These are phyloP conservation scores for Uromyces viciae-fabae DNA, from an alignment of 1,284 basidiomycete genomes.

Conservation along the genomic window DNA sequence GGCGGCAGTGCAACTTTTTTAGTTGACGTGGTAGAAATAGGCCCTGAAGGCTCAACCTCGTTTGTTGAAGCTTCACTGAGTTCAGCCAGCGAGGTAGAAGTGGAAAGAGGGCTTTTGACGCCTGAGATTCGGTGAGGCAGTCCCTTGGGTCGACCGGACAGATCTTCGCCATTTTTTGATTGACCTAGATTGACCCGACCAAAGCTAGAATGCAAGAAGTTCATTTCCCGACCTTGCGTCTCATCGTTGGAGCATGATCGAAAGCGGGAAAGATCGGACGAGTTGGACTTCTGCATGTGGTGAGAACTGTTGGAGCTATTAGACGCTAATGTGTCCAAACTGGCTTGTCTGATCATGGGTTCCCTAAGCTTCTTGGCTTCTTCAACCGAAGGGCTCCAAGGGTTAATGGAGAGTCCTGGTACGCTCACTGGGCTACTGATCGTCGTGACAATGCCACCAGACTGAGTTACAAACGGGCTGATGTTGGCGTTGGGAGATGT, in stretches of 20 bases:
- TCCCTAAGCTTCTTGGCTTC: slow-evolving; percentile 40
- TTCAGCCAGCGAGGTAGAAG: slow-evolving; percentile 33
- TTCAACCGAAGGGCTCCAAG: slow-evolving; percentile 44
- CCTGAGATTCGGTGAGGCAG: slow-evolving; percentile 13
- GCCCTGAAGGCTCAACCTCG: neutral
- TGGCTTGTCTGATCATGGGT: slow-evolving; percentile 36
- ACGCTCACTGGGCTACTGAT: slow-evolving; percentile 33
- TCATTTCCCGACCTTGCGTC: neutral
- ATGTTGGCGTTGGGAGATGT: neutral
- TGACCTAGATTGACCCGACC: slow-evolving; percentile 16
- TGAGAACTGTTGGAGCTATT: slow-evolving; percentile 4
- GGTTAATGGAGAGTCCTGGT: slow-evolving; percentile 23
- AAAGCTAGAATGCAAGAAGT: slow-evolving; percentile 19
- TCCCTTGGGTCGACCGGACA: neutral
- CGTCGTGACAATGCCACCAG: slow-evolving; percentile 5
- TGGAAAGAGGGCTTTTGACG: slow-evolving; percentile 39
- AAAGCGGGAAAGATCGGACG: slow-evolving; percentile 15
- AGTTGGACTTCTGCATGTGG: neutral
- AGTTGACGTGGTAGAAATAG: neutral
- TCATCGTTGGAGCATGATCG: slow-evolving; percentile 41
- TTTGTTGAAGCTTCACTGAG: neutral
- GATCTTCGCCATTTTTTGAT: slow-evolving; percentile 17
- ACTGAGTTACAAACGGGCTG: neutral
- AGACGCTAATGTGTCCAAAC: slow-evolving; percentile 31
- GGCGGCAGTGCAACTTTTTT: slow-evolving; percentile 34